These are phyloP conservation scores for Xylariales sp. DNA, from an alignment of 2,329 filamentous ascomycete genomes.

Conservation along the genomic window DNA sequence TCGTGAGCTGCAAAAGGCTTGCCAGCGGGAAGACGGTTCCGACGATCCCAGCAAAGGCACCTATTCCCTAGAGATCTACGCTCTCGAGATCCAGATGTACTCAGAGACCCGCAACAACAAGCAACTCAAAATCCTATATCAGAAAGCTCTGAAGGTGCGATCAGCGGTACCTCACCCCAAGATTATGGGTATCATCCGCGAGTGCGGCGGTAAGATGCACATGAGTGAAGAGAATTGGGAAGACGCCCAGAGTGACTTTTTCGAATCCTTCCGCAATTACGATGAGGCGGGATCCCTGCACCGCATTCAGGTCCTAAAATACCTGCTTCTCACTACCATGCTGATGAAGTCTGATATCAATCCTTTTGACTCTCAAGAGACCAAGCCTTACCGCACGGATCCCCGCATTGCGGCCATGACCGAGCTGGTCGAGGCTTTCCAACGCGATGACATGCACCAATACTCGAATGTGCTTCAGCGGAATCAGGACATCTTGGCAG, in stretches of 20 bases:
- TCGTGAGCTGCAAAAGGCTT: constrained; percentile 82
- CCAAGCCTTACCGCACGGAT: constrained; percentile 95
- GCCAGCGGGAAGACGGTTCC: constrained; percentile 78
- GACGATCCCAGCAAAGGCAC: constrained; percentile 95
- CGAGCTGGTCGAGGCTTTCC: constrained; percentile 92
- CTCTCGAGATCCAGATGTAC: constrained; percentile 98
- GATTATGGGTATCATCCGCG: constrained; percentile 98
- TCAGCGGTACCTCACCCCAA: constrained; percentile 98
- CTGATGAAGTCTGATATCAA: constrained; percentile 98
- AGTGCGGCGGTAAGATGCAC: constrained; percentile 99
- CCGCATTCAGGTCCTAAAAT: constrained; percentile 95
- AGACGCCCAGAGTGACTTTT: constrained; percentile 94
- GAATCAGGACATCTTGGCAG: constrained; percentile 83
- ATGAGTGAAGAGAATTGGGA: constrained; percentile 99
- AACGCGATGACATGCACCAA: constrained; percentile 86
- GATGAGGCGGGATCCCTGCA: constrained; percentile 96
- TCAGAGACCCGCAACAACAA: constrained; percentile 97
- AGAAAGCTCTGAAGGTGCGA: constrained; percentile 83
- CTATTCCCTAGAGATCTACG: constrained; percentile 92
- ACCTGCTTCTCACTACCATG: constrained; percentile 95
- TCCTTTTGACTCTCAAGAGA: constrained; percentile 97
- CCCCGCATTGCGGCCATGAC: constrained; percentile 96
- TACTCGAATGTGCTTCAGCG: constrained; percentile 85
- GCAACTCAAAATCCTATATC: constrained; percentile 87
- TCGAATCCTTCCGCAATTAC: constrained; percentile 98